Base-by-base conservation (phyloP, 78 protist species). In the Chrysochromulina parva region DNA sequence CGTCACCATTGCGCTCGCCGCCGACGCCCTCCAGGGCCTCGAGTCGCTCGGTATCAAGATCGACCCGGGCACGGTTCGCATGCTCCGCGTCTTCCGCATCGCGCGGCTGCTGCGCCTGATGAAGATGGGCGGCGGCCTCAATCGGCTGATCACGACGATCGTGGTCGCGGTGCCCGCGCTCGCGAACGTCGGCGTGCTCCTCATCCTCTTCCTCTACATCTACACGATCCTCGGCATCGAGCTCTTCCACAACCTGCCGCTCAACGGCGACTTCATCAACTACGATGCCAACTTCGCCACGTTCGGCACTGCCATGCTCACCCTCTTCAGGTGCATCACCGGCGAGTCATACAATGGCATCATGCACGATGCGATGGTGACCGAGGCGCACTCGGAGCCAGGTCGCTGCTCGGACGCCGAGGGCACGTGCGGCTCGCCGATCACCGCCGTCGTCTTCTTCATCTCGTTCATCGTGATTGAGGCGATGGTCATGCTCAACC, bases 91-190 rank as follows among this genome's bases (percentile, higher is more conserved):
- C n/a, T 20, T 71, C 59, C 50, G 86, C 52, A 55, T 76, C n/a
- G 13, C 76, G 50, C 92, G 92, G 11, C 65, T 89, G 24, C 47
- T 89, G 1, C n/a, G 53, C 10, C 2, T 13, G 59, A 14, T 28
- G 13, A 38, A 38, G 38, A 38, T 38, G 38, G 38, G 38, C 38
- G 38, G 38, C 38, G 38, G 38, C 38, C 38, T 38, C 38, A 62
- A 73, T n/a, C 88, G 92, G 52, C 38, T 94, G 91, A 13, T 66
- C 78, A 19, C 60, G 17, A n/a, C 92, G 19, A 22, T 94, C n/a
- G 16, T 87, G 4, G n/a, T 4, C 47, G 80, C 93, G 65, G 28
- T 88, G 22, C 92, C 92, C 3, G 48, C 89, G 38, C 52, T 94
- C 52, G 7, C 1, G 28, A 91, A 90, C 76, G 81, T 94, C 60